Evolutionary conservation across 441 rosid genomes (phyloP).

Genomic region (Croton setiger): DNA sequence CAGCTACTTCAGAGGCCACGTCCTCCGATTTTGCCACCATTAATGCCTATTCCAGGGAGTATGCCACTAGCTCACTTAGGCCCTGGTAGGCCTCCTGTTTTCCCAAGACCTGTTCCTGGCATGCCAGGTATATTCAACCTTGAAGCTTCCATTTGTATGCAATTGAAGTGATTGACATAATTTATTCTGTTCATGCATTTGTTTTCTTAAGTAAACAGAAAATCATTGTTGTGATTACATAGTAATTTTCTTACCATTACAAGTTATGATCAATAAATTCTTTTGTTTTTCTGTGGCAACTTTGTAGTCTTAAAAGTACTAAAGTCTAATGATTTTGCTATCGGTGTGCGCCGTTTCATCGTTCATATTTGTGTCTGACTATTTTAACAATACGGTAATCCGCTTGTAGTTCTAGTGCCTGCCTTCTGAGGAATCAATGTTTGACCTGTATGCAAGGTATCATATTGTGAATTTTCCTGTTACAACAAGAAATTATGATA

Average conservation of each 20-base stretch:
- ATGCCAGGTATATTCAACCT: conserved; percentile 40
- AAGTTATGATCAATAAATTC: too few species aligned
- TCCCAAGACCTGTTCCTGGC: conserved; percentile 73
- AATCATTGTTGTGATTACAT: neutral
- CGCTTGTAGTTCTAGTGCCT: neutral
- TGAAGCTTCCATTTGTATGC: neutral
- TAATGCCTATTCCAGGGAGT: conserved; percentile 45
- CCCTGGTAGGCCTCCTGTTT: conserved; percentile 82
- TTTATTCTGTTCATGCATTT: neutral
- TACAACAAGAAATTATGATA: neutral
- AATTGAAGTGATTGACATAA: neutral
- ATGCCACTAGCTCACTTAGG: conserved; percentile 30
- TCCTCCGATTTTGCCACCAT: conserved; percentile 48
- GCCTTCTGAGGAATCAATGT: neutral
- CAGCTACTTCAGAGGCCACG: conserved; percentile 81
- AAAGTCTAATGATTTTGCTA: neutral
- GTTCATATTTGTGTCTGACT: neutral
- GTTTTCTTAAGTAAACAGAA: neutral
- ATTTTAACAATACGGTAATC: neutral
- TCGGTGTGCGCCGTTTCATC: neutral
- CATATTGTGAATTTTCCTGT: neutral
- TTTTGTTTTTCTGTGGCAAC: neutral
- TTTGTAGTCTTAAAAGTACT: neutral
- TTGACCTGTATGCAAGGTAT: neutral
- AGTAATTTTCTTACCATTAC: neutral